Evolutionary conservation across 179 eudicot species (phyloP), one percentile per base, ranked within the genome.

Genomic region (Amaranthus tricolor): DNA sequence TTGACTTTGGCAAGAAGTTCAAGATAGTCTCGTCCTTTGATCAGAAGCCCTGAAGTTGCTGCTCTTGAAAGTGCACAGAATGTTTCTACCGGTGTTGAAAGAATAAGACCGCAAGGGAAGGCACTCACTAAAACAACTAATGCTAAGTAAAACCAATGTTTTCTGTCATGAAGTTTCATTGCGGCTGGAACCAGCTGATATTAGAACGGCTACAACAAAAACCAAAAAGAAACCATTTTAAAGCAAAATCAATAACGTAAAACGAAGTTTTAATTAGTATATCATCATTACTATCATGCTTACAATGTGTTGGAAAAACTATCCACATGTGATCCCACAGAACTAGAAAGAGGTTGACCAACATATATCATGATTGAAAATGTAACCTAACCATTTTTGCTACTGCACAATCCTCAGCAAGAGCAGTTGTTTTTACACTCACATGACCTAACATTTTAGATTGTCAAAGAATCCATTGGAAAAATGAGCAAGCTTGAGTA

Each of bases 11-110:
- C 86, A 14, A 94, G 89, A 44, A 83, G 82, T 75, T 94, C 98
- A 12, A 94, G 87, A 78, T 90, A 84, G 66, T 92, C 94, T 64
- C 93, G 97, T 16, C 98, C 98, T 84, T 92, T 94, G 68, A 94
- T 86, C 52, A 94, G 78, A 60, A 94, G 81, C n/a, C 98, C 98
- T 3, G 86, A 76, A 14, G 88, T 87, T n/a, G 98, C 98, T 12
- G 98, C 98, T 75, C 82, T 89, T 5, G 98, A 92, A 62, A 94
- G 88, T 9, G 97, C 97, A 76, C 97, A 92, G 63, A 90, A 94
- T 55, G 93, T 89, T 9, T 97, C 98, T 17, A 94, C 96, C 0
- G 98, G 98, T 3, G 98, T 94, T 7, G 98, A 94, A 57, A 94
- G 93, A 73, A 94, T 83, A 49, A 94, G 90, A 19, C 94, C 98